Evolutionary conservation across 768 basidiomycete genomes (phyloP), one percentile per base, ranked within the genome.

Genomic region (Termitomyces sp.): DNA sequence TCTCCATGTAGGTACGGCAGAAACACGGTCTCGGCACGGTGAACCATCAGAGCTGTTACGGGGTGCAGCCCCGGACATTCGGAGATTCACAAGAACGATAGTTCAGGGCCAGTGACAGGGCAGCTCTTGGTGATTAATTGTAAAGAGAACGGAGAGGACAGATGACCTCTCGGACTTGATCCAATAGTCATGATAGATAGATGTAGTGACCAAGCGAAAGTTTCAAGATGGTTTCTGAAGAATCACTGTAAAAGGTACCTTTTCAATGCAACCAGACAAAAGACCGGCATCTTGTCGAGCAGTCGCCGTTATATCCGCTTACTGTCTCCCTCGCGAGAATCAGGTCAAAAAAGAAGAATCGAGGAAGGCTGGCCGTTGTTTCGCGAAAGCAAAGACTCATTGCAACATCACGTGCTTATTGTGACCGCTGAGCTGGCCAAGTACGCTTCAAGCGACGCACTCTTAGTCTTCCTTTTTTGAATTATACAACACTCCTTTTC

Each of bases 391-490:
- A 23, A 23, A 23, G 23, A 23, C 23, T 23, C 23, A 2, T 2
- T 23, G 23, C 1, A 23, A 23, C 23, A 26, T 57, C 59, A 60
- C 59, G 59, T 61, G 53, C 10, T 19, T 14, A 19, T 1, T 45
- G 56, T 61, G 53, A 55, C 60, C 35, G 47, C 45, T 57, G 56
- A 43, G 60, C 40, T 61, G 60, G 56, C 60, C 53, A 11, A 11
- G 37, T 45, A 30, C 30, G 33, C 15, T 46, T 11, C 46, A 53
- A 42, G 40, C 35, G 12, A 40, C 38, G n/a, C 17, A 30, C 49
- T 53, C 41, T 41, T 17, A 38, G 17, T 37, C 40, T 21, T 51
- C n/a, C 15, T 42, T 49, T 43, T 35, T 33, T 46, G 10, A 15
- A 31, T 46, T 21, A 23, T 50, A 47, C 35, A 47, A 56, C 60